Evolutionary conservation across 2,329 filamentous ascomycete species (phyloP), one percentile per base, ranked within the genome.

Genomic region (Botryotinia calthae): DNA sequence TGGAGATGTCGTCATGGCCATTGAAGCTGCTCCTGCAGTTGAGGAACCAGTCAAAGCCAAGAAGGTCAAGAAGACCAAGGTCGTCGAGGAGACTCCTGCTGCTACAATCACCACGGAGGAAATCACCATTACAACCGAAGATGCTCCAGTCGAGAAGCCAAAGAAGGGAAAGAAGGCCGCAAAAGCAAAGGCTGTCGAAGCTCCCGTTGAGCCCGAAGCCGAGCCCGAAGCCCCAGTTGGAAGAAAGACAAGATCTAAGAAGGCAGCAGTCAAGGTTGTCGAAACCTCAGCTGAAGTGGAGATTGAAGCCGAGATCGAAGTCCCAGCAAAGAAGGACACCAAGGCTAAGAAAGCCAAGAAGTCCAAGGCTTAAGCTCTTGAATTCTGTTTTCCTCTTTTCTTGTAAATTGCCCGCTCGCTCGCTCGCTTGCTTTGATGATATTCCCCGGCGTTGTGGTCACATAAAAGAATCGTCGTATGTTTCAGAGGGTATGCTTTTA

Each of bases 111-210:
- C 78, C 82, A 63, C n/a, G 42, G 72, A 66, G 67, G 80, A 63
- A 28, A 68, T 63, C 42, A 42, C 37, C n/a, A 46, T 63, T 0
- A 84, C 63, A 86, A 84, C 40, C 78, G 85, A 46, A 83, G 84
- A 28, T 84, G 82, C 58, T 31, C 74, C 77, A 61, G 74, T 69
- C 56, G 74, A 77, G 72, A 78, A 77, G 51, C n/a, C 70, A 42
- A 78, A 78, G 74, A 78, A 77, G 64, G 64, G 51, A 46, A 84
- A 83, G 66, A 84, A 83, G 75, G 81, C 66, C 16, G 28, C 44
- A 37, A 65, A 65, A 5, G 44, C 63, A 31, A 65, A 65, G 44
- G 42, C 63, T n/a, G 63, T 51, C 48, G 44, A 66, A 34, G 22
- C 63, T n/a, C 63, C 63, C n/a, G 63, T 28, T 22, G 61, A 64